phyloP scores from a whole-genome alignment of 306 rosid species.

The Neltuma alba region DNA sequence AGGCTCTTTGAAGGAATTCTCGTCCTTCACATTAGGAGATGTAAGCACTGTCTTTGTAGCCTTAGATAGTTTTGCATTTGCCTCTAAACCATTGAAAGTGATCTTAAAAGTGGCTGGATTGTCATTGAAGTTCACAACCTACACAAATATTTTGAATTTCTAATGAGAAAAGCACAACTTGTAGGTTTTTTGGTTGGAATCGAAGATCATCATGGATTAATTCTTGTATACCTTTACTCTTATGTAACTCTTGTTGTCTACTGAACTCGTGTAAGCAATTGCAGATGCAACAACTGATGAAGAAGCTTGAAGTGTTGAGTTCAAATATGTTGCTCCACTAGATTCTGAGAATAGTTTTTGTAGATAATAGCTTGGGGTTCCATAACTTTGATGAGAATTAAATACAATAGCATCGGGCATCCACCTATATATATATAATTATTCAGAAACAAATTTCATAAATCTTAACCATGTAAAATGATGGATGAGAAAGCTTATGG shows the following conservation, averaged over 20 bases:
- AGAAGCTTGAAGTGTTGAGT: constrained; percentile 48
- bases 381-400: constrained; percentile 58
- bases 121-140: too few relatives aligned
- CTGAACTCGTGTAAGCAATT: constrained; percentile 47
- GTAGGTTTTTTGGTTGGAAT: neutral
- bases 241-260: constrained; percentile 43
- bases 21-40: constrained; percentile 53
- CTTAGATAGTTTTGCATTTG: constrained; percentile 31
- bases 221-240: constrained; percentile 56
- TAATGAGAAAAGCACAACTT: too few relatives aligned
- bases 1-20: constrained; percentile 65
- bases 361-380: constrained; percentile 84
- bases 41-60: constrained; percentile 55
- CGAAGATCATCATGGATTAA: neutral
- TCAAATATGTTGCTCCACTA: constrained; percentile 68
- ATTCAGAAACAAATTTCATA: too few relatives aligned
- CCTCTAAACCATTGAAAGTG: constrained; percentile 39
- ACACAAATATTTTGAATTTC: too few relatives aligned
- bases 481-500: too few relatives aligned
- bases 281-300: constrained; percentile 24
- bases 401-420: constrained; percentile 77
- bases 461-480: too few relatives aligned
- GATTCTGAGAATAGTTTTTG: constrained; percentile 55
- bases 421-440: constrained; percentile 53
- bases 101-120: constrained; percentile 44